phyloP scores from a whole-genome alignment of 139 green algal genomes.

The Prasinococcaceae sp. region DNA sequence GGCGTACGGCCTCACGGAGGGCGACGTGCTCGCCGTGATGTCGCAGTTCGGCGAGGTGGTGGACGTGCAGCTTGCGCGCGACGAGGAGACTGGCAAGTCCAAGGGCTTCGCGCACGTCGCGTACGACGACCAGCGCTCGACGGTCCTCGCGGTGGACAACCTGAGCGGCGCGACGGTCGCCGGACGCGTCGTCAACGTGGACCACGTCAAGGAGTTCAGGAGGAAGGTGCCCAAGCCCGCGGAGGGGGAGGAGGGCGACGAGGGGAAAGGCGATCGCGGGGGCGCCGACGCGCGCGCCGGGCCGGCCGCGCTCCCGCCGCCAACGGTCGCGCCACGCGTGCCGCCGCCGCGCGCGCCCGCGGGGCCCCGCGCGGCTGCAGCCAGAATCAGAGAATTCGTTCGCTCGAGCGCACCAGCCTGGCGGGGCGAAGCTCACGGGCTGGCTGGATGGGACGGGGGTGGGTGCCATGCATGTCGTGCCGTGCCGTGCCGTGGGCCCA shows the following conservation, averaged over 20 bases:
- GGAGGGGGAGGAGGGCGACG: constrained; percentile 21
- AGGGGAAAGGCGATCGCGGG: no score
- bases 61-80: constrained; percentile 73
- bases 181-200: constrained; percentile 65
- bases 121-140: constrained; percentile 96
- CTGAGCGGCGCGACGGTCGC: constrained; percentile 71
- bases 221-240: constrained; percentile 55
- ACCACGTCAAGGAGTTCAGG: constrained; percentile 96
- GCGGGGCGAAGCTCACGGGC: no score
- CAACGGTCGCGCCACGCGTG: no score
- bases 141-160: constrained; percentile 93
- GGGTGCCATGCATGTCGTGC: no score
- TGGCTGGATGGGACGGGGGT: no score
- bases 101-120: constrained; percentile 84
- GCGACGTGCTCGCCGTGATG: constrained; percentile 92
- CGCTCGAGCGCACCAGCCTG: no score
- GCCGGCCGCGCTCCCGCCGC: no score
- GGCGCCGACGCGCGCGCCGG: no score
- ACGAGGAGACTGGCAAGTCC: constrained; percentile 53
- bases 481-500: no score
- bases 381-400: no score
- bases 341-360: no score
- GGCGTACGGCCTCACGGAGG: constrained; percentile 70
- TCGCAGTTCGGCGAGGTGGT: constrained; percentile 71
- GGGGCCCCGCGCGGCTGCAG: no score